These are phyloP conservation scores for Auriscalpium orientale DNA, from an alignment of 768 basidiomycete species.

Conservation along the genomic window DNA sequence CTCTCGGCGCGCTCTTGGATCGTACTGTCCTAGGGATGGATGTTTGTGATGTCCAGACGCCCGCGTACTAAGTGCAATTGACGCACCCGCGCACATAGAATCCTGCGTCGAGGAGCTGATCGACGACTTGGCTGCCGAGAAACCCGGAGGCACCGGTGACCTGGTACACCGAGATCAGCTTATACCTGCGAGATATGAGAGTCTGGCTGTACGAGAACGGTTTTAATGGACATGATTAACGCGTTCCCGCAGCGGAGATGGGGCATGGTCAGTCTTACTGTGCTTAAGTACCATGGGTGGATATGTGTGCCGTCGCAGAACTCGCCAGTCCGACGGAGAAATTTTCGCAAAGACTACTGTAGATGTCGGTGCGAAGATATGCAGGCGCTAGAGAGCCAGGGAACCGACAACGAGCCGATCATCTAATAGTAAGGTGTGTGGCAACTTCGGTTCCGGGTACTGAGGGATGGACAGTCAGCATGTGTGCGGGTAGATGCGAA, in stretches of 20 bases:
- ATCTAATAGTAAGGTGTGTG: no score
- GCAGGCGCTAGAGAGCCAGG: no score
- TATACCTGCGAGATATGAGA: neutral
- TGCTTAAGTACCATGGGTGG: no score
- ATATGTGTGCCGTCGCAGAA: no score
- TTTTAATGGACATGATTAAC: neutral
- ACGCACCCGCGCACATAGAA: slow-evolving; percentile 41
- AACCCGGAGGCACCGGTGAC: slow-evolving; percentile 41
- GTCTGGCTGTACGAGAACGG: neutral
- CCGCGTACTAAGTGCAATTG: neutral
- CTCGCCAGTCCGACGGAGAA: no score
- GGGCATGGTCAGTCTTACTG: no score
- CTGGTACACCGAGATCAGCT: slow-evolving; percentile 13
- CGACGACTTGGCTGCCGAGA: slow-evolving; percentile 17
- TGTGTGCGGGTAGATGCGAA: no score
- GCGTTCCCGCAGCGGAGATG: neutral
- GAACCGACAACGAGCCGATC: no score
- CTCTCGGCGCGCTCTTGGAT: slow-evolving; percentile 7
- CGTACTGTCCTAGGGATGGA: slow-evolving; percentile 12
- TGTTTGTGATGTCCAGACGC: neutral
- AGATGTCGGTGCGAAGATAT: no score
- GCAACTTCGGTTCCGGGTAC: no score
- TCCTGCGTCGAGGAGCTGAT: slow-evolving; percentile 34
- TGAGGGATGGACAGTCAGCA: no score
- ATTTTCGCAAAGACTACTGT: no score